phyloP scores from a whole-genome alignment of 2,329 filamentous ascomycete species.

The Pseudogymnoascus pannorum region DNA sequence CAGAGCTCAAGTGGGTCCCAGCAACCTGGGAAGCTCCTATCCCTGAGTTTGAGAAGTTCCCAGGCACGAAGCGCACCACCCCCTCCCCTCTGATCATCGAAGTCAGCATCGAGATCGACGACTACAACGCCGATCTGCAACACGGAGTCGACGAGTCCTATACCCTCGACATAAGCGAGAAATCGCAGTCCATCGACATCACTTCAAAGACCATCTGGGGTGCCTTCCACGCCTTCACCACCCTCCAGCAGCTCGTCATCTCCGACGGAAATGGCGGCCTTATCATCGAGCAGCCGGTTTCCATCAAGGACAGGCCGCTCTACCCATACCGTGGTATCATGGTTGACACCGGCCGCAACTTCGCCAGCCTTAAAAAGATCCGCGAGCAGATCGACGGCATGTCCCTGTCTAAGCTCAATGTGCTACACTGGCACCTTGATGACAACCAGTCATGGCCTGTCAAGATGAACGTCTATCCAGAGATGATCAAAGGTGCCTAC shows the following conservation, averaged over 20 bases:
- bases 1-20: constrained; percentile 45
- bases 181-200: constrained; percentile 41
- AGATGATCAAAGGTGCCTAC: constrained; percentile 69
- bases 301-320: constrained; percentile 60
- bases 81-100: constrained; percentile 29
- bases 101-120: constrained; percentile 39
- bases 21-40: constrained; percentile 45
- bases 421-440: constrained; percentile 70
- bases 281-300: constrained; percentile 63
- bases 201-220: constrained; percentile 58
- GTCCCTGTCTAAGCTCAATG: constrained; percentile 73
- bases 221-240: constrained; percentile 62
- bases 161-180: constrained; percentile 49
- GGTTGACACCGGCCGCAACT: constrained; percentile 67
- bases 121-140: constrained; percentile 41
- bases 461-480: constrained; percentile 66
- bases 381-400: constrained; percentile 68
- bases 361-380: constrained; percentile 59
- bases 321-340: constrained; percentile 73
- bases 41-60: constrained; percentile 43
- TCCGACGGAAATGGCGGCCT: constrained; percentile 48
- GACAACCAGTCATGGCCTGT: constrained; percentile 80
- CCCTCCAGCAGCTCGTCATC: constrained; percentile 73
- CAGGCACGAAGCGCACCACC: constrained; percentile 33
- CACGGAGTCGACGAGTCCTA: constrained; percentile 69